Percentiles rank a stretch among this genome's conserved stretches.
Conservation (phyloP, 768 basidiomycete genomes). For the Coprinellus aureogranulatus region DNA sequence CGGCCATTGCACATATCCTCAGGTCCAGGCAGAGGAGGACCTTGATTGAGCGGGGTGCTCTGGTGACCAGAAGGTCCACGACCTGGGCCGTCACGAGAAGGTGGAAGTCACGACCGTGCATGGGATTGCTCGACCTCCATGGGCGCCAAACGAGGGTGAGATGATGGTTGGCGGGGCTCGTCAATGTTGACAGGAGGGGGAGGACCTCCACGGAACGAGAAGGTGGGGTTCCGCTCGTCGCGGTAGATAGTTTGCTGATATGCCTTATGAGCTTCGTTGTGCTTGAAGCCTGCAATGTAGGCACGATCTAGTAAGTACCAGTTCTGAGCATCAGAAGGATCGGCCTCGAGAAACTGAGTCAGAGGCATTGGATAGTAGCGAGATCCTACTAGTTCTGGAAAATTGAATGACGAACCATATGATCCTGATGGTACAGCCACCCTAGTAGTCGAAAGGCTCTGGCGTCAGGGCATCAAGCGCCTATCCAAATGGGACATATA, state of each 20-base stretch:
- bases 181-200: slow-evolving; percentile 81
- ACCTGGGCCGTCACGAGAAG: slow-evolving; percentile 39
- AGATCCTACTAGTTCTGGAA: slow-evolving; percentile 97
- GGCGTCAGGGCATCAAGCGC: slow-evolving; percentile 74
- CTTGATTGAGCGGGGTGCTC: slow-evolving; percentile 64
- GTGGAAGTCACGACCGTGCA: slow-evolving; percentile 53
- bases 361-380: slow-evolving; percentile 91
- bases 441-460: slow-evolving; percentile 98
- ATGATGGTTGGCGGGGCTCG: slow-evolving; percentile 64
- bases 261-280: slow-evolving; percentile 99
- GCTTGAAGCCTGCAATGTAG: slow-evolving; percentile 97
- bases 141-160: slow-evolving; percentile 72
- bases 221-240: slow-evolving; percentile 97
- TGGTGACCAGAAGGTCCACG: slow-evolving; percentile 59
- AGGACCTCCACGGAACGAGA: slow-evolving; percentile 85
- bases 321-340: slow-evolving; percentile 92
- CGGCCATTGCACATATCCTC: slow-evolving; percentile 52
- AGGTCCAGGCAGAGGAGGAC: slow-evolving; percentile 44
- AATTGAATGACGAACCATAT: slow-evolving; percentile 82
- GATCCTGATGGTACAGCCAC: slow-evolving; percentile 96
- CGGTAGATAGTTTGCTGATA: slow-evolving; percentile 99
- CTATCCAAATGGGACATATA: no score
- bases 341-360: slow-evolving; percentile 93
- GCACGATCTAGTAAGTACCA: slow-evolving; percentile 99
- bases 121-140: slow-evolving; percentile 71